These are phyloP conservation scores for Fusarium decemcellulare DNA, from an alignment of 2,329 filamentous ascomycete genomes.

Conservation along the genomic window DNA sequence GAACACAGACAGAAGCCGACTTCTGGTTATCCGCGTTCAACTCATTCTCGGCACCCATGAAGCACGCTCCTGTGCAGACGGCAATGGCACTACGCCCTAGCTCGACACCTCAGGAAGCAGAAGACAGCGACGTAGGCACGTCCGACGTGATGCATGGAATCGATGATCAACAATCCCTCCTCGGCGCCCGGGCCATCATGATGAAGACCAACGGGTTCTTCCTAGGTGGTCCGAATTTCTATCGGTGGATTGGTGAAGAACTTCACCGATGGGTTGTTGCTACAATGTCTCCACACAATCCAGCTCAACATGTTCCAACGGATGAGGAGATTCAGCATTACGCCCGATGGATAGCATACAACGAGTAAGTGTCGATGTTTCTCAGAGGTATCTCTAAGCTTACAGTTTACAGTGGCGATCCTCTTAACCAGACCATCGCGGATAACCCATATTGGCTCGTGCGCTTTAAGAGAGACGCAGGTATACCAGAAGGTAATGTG, in stretches of 20 bases:
- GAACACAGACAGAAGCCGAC: conserved; percentile 7
- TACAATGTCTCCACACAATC: conserved; percentile 50
- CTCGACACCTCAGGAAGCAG: neutral
- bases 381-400: neutral
- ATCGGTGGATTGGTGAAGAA: conserved; percentile 37
- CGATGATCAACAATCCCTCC: conserved; percentile 2
- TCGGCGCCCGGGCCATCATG: conserved; percentile 7
- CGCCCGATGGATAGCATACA: conserved; percentile 51
- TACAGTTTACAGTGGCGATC: neutral
- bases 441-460: conserved; percentile 14
- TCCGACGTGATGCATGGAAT: neutral
- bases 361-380: conserved; percentile 32
- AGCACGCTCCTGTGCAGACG: conserved; percentile 4
- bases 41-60: conserved; percentile 1
- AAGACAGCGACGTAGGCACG: neutral
- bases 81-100: neutral
- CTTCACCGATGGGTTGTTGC: conserved; percentile 44
- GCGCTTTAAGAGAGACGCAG: conserved; percentile 3
- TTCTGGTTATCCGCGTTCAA: conserved; percentile 8
- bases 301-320: conserved; percentile 49
- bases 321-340: conserved; percentile 54
- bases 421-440: conserved; percentile 9
- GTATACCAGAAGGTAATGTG: neutral
- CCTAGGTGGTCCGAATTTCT: conserved; percentile 42
- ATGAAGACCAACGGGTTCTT: conserved; percentile 28